phyloP scores from a whole-genome alignment of 768 basidiomycete species.

The Scleroderma citrinum region DNA sequence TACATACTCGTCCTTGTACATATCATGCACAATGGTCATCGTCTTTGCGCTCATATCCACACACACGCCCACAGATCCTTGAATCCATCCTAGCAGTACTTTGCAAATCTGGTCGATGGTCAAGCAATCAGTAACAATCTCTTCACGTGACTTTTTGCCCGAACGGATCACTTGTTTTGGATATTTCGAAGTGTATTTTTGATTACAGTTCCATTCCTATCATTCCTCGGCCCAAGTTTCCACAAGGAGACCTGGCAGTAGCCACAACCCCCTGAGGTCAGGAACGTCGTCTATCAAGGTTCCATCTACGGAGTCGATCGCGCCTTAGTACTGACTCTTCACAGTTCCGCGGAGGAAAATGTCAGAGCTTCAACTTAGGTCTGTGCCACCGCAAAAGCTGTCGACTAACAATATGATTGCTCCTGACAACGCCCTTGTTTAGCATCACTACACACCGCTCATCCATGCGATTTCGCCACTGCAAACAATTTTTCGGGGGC shows the following conservation, averaged over 20 bases:
- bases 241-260: background rate
- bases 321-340: background rate
- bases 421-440: background rate
- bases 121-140: background rate
- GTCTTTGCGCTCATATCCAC: too few species aligned
- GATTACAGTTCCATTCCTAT: background rate
- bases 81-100: background rate
- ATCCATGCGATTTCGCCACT: background rate
- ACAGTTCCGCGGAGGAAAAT: too few species aligned
- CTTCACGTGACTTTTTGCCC: background rate
- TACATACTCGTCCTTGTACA: too few species aligned
- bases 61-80: too few species aligned
- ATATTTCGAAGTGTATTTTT: background rate
- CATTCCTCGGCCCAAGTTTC: background rate
- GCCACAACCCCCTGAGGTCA: background rate
- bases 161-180: background rate
- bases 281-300: background rate
- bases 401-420: background rate
- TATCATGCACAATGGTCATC: too few species aligned
- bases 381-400: background rate
- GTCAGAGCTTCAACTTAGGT: too few species aligned
- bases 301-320: background rate
- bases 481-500: background rate
- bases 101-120: background rate
- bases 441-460: background rate